Evolutionary conservation across 1,284 basidiomycete genomes (phyloP).

Genomic region (Ceratobasidium sp.): DNA sequence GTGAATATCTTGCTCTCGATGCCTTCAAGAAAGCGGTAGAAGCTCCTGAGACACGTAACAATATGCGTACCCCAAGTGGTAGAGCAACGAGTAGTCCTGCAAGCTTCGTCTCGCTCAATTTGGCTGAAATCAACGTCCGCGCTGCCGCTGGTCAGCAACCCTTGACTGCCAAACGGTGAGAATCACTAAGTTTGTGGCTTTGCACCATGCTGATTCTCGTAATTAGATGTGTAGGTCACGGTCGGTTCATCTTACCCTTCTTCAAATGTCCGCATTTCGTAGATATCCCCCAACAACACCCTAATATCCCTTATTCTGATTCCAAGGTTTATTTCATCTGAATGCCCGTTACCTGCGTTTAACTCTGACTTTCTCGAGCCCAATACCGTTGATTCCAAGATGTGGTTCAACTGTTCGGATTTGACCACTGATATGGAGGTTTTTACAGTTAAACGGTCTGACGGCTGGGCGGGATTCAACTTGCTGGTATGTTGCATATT

Average conservation of each 20-base stretch:
- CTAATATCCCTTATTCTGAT: constrained; percentile 24
- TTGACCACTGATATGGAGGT: constrained; percentile 1
- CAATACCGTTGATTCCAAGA: neutral
- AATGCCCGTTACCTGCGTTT: neutral
- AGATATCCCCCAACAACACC: constrained; percentile 24
- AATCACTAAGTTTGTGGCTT: neutral
- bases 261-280: neutral
- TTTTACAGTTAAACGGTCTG: constrained; percentile 10
- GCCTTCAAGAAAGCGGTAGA: too few species aligned
- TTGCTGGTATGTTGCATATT: neutral
- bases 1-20: too few species aligned
- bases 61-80: too few species aligned
- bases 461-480: constrained; percentile 20
- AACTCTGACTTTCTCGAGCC: neutral
- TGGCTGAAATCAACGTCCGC: neutral
- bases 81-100: too few species aligned
- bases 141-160: constrained; percentile 6
- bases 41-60: too few species aligned
- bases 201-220: neutral
- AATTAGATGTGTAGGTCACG: neutral
- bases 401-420: constrained; percentile 23
- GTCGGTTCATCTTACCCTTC: neutral
- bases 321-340: neutral
- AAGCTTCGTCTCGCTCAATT: too few species aligned
- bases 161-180: constrained; percentile 22